phyloP scores from a whole-genome alignment of 2,329 filamentous ascomycete genomes.

The Colletotrichum phormii region DNA sequence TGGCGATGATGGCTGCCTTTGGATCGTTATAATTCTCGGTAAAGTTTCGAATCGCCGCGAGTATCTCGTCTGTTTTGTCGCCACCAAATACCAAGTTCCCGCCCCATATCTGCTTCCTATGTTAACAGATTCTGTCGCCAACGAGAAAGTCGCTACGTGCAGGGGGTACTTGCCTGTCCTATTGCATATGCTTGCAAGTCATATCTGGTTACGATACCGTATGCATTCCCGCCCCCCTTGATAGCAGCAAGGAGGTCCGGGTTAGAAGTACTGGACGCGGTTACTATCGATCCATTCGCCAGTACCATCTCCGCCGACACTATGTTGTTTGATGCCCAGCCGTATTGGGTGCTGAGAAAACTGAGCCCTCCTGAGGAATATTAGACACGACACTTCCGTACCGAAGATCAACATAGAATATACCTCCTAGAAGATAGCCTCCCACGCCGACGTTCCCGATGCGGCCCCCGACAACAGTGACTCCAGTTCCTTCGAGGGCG shows the following conservation, averaged over 20 bases:
- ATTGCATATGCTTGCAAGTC: constrained; percentile 55
- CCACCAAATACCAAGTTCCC: constrained; percentile 54
- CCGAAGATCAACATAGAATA: too few species aligned
- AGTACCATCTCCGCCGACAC: constrained; percentile 64
- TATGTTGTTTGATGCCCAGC: constrained; percentile 63
- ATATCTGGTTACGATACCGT: constrained; percentile 62
- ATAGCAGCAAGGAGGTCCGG: constrained; percentile 64
- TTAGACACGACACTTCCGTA: constrained; percentile 36
- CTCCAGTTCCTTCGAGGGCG: constrained; percentile 54
- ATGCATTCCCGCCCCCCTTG: constrained; percentile 68
- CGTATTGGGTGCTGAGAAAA: constrained; percentile 62
- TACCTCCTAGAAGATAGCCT: constrained; percentile 65
- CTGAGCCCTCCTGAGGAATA: constrained; percentile 59
- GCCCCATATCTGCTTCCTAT: constrained; percentile 51
- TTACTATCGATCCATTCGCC: constrained; percentile 59
- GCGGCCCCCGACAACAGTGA: constrained; percentile 56
- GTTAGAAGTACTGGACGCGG: constrained; percentile 54
- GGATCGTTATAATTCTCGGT: constrained; percentile 66
- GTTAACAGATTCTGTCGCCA: too few species aligned
- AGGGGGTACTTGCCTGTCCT: constrained; percentile 35
- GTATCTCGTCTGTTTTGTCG: constrained; percentile 48
- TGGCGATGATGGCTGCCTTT: constrained; percentile 71
- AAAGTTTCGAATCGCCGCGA: constrained; percentile 64
- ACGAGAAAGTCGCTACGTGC: too few species aligned
- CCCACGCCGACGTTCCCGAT: constrained; percentile 60